Evolutionary conservation across 164 flowering plant genomes (phyloP), one percentile per base, ranked within the genome.

Genomic region (Paratinospora sagittata): DNA sequence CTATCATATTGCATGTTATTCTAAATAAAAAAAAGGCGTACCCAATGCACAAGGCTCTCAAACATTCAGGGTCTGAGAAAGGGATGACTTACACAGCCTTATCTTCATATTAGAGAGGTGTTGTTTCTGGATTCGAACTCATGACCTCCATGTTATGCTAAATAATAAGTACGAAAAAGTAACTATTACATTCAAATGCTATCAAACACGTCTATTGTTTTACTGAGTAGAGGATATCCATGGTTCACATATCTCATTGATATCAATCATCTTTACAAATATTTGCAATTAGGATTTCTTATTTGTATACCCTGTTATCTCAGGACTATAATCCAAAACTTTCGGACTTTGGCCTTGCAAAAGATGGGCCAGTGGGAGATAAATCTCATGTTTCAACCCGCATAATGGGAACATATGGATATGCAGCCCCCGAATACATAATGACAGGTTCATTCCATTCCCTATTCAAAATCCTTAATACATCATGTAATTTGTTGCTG

Each of bases 331-430:
- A 87, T 76, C 88, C 91, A 41, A 92, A 92, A 76, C 89, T 92
- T 67, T 89, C 97, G 6, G 97, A 92, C 71, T 90, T 92, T 71
- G 96, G 97, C 27, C 93, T 92, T 16, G 96, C 97, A 8, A 92
- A 92, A 75, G 92, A 90, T 72, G 97, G 97, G 64, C 97, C 97
- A 0, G 92, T 77, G 24, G 96, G 97, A 6, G 96, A 90, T 75
- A 85, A 90, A 70, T 86, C 96, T 70, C 94, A 92, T 69, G 97
- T 90, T 30, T 89, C 97, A 30, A 92, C 97, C 71, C 89, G 97
- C 65, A 84, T 90, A 68, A 92, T 90, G 97, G 97, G 97, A 63
- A 90, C 97, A 2, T 89, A 89, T 77, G 97, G 96, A 0, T 92
- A 92, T 77, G 93, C 95, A 55, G 97, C 97, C 8, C 97, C 95